Conservation (phyloP, 2,329 filamentous ascomycete species). For the Exophiala aquamarina region DNA sequence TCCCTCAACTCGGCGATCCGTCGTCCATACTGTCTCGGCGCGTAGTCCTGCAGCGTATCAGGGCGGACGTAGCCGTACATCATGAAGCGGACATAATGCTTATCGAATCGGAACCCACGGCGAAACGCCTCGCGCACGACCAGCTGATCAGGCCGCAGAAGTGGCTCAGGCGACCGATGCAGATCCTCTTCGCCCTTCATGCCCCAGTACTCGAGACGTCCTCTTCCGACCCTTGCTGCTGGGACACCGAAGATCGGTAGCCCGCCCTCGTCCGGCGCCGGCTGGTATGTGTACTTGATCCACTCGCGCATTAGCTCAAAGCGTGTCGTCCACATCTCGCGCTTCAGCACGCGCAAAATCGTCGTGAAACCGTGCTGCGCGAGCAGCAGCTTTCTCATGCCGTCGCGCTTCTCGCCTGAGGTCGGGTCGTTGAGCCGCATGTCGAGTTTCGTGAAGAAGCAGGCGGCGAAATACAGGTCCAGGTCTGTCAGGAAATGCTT, state of each 20-base stretch:
- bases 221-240: slow-evolving; percentile 51
- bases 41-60: slow-evolving; percentile 51
- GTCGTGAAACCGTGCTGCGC: slow-evolving; percentile 58
- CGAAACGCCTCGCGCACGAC: slow-evolving; percentile 29
- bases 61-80: slow-evolving; percentile 63
- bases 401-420: slow-evolving; percentile 48
- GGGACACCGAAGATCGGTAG: slow-evolving; percentile 50
- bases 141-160: slow-evolving; percentile 31
- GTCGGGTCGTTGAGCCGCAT: slow-evolving; percentile 68
- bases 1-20: slow-evolving; percentile 18
- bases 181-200: slow-evolving; percentile 2
- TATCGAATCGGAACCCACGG: slow-evolving; percentile 22
- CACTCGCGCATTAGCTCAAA: slow-evolving; percentile 58
- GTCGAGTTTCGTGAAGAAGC: slow-evolving; percentile 71
- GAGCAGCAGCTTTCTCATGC: slow-evolving; percentile 59
- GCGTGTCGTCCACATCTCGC: slow-evolving; percentile 51
- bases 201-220: slow-evolving; percentile 60
- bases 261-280: slow-evolving; percentile 28
- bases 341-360: slow-evolving; percentile 60
- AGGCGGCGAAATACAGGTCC: slow-evolving; percentile 62
- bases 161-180: slow-evolving; percentile 11
- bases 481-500: slow-evolving; percentile 54
- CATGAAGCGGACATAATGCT: slow-evolving; percentile 25
- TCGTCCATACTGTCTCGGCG: slow-evolving; percentile 43
- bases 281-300: slow-evolving; percentile 57